These are phyloP conservation scores for Malus orientalis DNA, from an alignment of 306 rosid species.

Conservation along the genomic window DNA sequence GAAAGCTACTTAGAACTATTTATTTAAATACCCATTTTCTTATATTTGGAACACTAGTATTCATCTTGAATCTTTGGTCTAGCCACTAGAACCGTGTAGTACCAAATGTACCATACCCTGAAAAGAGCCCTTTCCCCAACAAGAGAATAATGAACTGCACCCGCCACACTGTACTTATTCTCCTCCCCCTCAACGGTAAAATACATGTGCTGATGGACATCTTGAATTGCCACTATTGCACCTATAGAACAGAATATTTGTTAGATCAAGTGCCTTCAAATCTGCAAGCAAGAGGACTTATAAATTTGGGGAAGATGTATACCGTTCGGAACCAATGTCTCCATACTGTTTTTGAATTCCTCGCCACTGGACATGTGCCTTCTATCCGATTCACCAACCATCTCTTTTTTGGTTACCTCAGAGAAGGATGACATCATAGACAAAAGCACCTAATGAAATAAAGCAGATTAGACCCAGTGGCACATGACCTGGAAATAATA, in stretches of 20 bases:
- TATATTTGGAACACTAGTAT: neutral
- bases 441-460: constrained; percentile 49
- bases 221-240: constrained; percentile 86
- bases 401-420: constrained; percentile 32
- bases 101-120: constrained; percentile 48
- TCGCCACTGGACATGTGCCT: constrained; percentile 30
- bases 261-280: constrained; percentile 23
- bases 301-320: constrained; percentile 6
- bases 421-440: constrained; percentile 56
- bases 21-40: neutral
- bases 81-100: neutral
- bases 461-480: constrained; percentile 14
- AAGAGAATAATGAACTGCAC: constrained; percentile 79
- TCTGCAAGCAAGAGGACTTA: constrained; percentile 15
- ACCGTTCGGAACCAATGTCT: constrained; percentile 74
- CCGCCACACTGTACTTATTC: constrained; percentile 45
- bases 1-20: neutral
- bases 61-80: neutral
- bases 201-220: constrained; percentile 79
- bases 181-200: constrained; percentile 69
- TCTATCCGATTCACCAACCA: constrained; percentile 20
- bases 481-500: neutral
- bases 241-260: constrained; percentile 47
- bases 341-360: constrained; percentile 38
- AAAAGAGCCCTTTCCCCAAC: constrained; percentile 88